phyloP scores from a whole-genome alignment of 2,329 filamentous ascomycete genomes.

The Monilinia fructicola region DNA sequence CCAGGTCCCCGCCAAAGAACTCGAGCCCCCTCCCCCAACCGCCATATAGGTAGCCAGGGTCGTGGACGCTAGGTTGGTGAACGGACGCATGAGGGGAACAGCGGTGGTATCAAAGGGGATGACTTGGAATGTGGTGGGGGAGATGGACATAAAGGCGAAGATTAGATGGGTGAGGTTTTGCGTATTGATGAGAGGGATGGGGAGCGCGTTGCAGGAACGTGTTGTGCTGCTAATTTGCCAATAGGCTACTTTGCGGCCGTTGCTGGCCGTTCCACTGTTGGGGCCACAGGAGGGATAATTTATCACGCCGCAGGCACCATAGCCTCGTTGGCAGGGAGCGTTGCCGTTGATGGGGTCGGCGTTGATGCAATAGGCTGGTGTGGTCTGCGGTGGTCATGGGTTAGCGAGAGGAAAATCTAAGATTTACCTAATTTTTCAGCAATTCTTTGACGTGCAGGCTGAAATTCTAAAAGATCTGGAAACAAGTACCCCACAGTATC shows the following conservation, averaged over 20 bases:
- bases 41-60: slow-evolving; percentile 42
- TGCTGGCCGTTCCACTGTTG: slow-evolving; percentile 9
- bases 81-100: slow-evolving; percentile 30
- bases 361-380: slow-evolving; percentile 22
- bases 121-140: slow-evolving; percentile 41
- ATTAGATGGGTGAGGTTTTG: slow-evolving; percentile 41
- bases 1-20: slow-evolving; percentile 32
- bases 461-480: too few species aligned
- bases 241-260: slow-evolving; percentile 13
- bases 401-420: neutral
- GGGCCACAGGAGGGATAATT: slow-evolving; percentile 8
- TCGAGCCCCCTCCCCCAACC: slow-evolving; percentile 44
- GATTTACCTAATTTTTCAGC: neutral
- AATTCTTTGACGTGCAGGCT: neutral
- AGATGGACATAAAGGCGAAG: slow-evolving; percentile 47
- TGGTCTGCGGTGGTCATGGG: neutral
- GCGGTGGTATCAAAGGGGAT: slow-evolving; percentile 36
- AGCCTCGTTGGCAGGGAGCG: slow-evolving; percentile 8
- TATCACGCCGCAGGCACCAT: slow-evolving; percentile 1
- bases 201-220: slow-evolving; percentile 40
- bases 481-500: slow-evolving; percentile 22
- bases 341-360: slow-evolving; percentile 17
- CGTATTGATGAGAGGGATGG: slow-evolving; percentile 41
- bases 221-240: slow-evolving; percentile 15
- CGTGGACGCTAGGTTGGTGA: slow-evolving; percentile 41